Conservation (phyloP, 495 filamentous ascomycete genomes). For the Penicillium macrosclerotiorum region DNA sequence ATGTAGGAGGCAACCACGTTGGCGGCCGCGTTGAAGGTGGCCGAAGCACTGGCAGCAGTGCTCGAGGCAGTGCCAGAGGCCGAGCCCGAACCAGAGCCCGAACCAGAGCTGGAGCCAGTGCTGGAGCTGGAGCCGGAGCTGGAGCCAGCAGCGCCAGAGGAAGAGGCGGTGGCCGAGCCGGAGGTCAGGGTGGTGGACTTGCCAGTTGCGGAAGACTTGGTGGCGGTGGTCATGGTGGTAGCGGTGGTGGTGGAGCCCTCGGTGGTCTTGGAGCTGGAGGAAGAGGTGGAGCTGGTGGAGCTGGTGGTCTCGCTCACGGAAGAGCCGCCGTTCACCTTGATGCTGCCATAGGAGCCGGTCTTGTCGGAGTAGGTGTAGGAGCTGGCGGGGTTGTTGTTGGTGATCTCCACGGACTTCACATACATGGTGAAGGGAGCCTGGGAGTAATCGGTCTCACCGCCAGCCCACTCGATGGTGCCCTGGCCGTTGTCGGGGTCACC, state of each 20-base stretch:
- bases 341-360: slow-evolving; percentile 66
- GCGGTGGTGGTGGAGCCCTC: slow-evolving; percentile 6
- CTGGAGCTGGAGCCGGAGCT: slow-evolving; percentile 19
- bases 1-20: slow-evolving; percentile 24
- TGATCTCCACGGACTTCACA: slow-evolving; percentile 56
- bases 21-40: slow-evolving; percentile 26
- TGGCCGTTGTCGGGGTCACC: slow-evolving; percentile 70
- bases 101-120: slow-evolving; percentile 20
- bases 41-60: slow-evolving; percentile 18
- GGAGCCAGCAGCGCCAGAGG: slow-evolving; percentile 11
- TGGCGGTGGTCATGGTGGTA: slow-evolving; percentile 17
- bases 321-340: slow-evolving; percentile 50
- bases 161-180: slow-evolving; percentile 11
- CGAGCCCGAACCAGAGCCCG: slow-evolving; percentile 16
- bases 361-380: slow-evolving; percentile 67
- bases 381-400: slow-evolving; percentile 40
- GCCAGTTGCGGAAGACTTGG: slow-evolving; percentile 13
- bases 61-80: slow-evolving; percentile 16
- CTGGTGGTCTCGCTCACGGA: slow-evolving; percentile 6
- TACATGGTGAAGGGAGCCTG: slow-evolving; percentile 77
- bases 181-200: slow-evolving; percentile 14
- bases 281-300: slow-evolving; percentile 10
- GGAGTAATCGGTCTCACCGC: slow-evolving; percentile 69
- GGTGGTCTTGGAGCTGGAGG: slow-evolving; percentile 2
- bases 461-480: slow-evolving; percentile 71